phyloP scores from a whole-genome alignment of 2,329 filamentous ascomycete species.

The Fusarium sp. region DNA sequence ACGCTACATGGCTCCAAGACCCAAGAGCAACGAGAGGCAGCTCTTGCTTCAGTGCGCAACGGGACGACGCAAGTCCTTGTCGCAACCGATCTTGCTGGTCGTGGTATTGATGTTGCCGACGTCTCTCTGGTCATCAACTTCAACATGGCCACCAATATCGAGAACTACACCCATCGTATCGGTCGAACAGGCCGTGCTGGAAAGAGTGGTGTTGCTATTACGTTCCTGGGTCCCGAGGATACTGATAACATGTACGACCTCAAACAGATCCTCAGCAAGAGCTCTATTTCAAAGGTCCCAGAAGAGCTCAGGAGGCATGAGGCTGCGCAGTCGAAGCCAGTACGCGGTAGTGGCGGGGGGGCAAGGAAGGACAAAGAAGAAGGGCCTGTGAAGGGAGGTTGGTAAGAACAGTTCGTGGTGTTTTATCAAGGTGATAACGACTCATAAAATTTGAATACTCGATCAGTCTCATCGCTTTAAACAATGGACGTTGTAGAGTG shows the following conservation, averaged over 20 bases:
- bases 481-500: background rate
- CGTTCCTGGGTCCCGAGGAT: slow-evolving; percentile 93
- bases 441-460: slow-evolving; percentile 2
- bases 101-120: slow-evolving; percentile 97
- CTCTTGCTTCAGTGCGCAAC: slow-evolving; percentile 84
- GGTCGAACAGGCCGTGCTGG: slow-evolving; percentile 97
- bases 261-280: slow-evolving; percentile 95
- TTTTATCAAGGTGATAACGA: background rate
- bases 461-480: slow-evolving; percentile 6
- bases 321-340: slow-evolving; percentile 86
- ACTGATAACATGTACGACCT: slow-evolving; percentile 92
- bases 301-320: slow-evolving; percentile 93
- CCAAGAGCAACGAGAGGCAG: slow-evolving; percentile 96
- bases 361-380: slow-evolving; percentile 51
- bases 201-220: slow-evolving; percentile 96
- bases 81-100: slow-evolving; percentile 92
- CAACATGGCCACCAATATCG: slow-evolving; percentile 96
- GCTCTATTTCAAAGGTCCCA: slow-evolving; percentile 86
- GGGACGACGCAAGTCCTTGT: slow-evolving; percentile 89
- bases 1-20: slow-evolving; percentile 97
- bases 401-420: slow-evolving; percentile 21
- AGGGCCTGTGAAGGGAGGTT: slow-evolving; percentile 45
- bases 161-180: slow-evolving; percentile 96
- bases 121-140: slow-evolving; percentile 97
- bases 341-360: slow-evolving; percentile 52